Evolutionary conservation across 768 basidiomycete species (phyloP).

Genomic region (Podaxis sp.): DNA sequence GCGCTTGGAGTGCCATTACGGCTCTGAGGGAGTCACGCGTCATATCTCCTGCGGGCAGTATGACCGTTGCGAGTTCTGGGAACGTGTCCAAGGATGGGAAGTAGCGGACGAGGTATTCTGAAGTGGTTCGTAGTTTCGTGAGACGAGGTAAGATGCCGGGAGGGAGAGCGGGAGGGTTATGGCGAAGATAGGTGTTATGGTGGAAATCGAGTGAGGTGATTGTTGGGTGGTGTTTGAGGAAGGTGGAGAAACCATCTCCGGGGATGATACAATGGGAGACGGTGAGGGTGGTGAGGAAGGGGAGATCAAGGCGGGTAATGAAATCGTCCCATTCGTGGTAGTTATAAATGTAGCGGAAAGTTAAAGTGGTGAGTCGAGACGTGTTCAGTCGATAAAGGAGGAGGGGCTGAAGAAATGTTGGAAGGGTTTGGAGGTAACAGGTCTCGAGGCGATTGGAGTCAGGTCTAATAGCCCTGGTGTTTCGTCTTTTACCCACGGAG

Average conservation of each 20-base stretch:
- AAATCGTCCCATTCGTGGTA: constrained; percentile 11
- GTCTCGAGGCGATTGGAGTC: neutral
- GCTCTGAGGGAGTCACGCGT: constrained; percentile 5
- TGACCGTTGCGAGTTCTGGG: constrained; percentile 1
- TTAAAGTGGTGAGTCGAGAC: constrained; percentile 6
- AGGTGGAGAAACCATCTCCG: neutral
- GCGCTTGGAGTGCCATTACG: constrained; percentile 10
- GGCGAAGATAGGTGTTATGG: constrained; percentile 12
- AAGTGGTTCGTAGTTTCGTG: neutral
- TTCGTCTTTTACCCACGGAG: neutral
- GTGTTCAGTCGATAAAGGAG: constrained; percentile 7
- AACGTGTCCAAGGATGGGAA: constrained; percentile 11
- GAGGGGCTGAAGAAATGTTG: constrained; percentile 10
- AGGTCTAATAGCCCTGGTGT: neutral
- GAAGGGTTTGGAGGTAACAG: constrained; percentile 11
- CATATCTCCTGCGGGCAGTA: constrained; percentile 13
- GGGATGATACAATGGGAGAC: constrained; percentile 14
- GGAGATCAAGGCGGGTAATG: constrained; percentile 2
- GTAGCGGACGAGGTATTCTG: constrained; percentile 13
- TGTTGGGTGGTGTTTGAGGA: constrained; percentile 10
- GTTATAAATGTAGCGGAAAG: constrained; percentile 13
- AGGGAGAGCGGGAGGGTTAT: constrained; percentile 6
- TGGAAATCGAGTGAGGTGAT: constrained; percentile 12
- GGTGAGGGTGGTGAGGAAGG: neutral
- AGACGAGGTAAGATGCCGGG: constrained; percentile 6